Conservation (phyloP, 257 asterid genomes). For the Gardenia jasminoides region DNA sequence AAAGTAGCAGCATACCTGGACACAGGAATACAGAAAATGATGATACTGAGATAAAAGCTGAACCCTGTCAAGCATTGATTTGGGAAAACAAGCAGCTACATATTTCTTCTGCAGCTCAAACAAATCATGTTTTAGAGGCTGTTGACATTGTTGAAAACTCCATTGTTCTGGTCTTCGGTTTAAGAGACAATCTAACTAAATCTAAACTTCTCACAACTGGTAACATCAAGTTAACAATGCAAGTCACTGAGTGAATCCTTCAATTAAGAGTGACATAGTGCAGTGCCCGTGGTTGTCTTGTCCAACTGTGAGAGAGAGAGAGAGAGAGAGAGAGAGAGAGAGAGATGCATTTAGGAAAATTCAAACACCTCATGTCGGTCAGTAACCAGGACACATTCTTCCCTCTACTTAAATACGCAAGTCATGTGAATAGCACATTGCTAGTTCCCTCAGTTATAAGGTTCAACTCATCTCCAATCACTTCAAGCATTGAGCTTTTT, state of each 20-base stretch:
- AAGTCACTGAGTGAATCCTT: neutral
- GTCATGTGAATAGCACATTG: neutral
- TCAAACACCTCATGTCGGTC: neutral
- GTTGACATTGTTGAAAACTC: neutral
- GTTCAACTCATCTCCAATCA: no score
- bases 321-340: neutral
- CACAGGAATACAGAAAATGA: slow-evolving; percentile 16
- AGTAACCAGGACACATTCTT: neutral
- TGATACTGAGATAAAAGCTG: slow-evolving; percentile 14
- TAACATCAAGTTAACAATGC: neutral
- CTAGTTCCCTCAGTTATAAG: neutral
- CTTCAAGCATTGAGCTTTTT: neutral
- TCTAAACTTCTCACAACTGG: neutral
- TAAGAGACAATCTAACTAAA: neutral
- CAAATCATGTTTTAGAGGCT: neutral
- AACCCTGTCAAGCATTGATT: neutral
- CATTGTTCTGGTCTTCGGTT: neutral
- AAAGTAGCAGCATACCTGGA: slow-evolving; percentile 89
- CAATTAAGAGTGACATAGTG: neutral
- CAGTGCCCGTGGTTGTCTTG: neutral
- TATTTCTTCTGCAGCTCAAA: neutral
- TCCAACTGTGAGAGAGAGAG: neutral
- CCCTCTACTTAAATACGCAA: neutral
- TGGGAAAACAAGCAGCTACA: neutral
- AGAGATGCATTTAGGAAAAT: neutral